Conservation (phyloP, 2,329 filamentous ascomycete species). For the Bipolaris bicolor region DNA sequence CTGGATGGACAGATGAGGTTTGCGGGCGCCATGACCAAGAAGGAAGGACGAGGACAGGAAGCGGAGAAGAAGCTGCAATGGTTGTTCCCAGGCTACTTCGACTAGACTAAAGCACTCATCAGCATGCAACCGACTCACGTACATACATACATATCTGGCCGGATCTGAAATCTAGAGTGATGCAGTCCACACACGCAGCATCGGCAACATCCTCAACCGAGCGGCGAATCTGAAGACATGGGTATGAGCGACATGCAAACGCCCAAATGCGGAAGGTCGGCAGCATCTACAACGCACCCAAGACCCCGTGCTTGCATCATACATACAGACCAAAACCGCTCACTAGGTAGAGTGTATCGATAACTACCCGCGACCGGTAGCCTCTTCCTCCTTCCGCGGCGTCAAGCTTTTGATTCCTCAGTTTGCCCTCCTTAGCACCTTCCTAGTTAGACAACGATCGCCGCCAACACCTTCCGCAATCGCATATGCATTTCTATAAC, state of each 20-base stretch:
- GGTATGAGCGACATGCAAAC: background rate
- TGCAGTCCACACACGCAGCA: background rate
- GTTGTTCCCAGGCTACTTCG: slow-evolving; percentile 83
- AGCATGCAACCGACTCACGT: slow-evolving; percentile 2
- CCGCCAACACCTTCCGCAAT: slow-evolving; percentile 11
- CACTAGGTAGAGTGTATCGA: slow-evolving; percentile 16
- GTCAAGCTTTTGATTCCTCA: slow-evolving; percentile 1
- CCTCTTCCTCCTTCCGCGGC: slow-evolving; percentile 18
- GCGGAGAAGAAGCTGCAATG: slow-evolving; percentile 81
- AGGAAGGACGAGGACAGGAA: slow-evolving; percentile 73
- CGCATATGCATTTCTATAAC: background rate
- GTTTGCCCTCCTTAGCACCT: slow-evolving; percentile 21
- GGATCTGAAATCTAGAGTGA: background rate
- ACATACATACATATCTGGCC: slow-evolving; percentile 7
- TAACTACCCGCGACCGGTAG: slow-evolving; percentile 20
- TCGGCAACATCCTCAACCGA: background rate
- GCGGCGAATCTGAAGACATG: slow-evolving; percentile 3
- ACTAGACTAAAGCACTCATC: slow-evolving; percentile 34
- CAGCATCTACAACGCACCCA: slow-evolving; percentile 4
- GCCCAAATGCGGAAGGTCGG: slow-evolving; percentile 26
- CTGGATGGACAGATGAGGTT: slow-evolving; percentile 77
- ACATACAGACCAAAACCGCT: slow-evolving; percentile 11
- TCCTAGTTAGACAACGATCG: slow-evolving; percentile 22
- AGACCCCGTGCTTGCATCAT: slow-evolving; percentile 26
- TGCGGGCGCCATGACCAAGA: slow-evolving; percentile 82